Evolutionary conservation across 257 asterid genomes (phyloP), one percentile per base, ranked within the genome.

Genomic region (Cordia subcordata): DNA sequence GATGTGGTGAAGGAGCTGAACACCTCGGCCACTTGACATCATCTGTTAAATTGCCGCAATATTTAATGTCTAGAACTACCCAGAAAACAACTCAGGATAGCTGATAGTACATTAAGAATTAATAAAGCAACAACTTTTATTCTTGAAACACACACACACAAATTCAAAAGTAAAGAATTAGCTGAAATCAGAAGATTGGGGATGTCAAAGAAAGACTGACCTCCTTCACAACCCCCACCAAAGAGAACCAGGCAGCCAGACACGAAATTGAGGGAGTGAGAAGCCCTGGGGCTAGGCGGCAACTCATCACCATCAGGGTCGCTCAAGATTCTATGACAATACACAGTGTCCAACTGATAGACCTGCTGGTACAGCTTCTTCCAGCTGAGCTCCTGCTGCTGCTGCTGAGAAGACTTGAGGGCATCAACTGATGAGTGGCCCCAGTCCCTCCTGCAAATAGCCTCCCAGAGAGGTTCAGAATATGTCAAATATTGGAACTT

Each of bases 171-270:
- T 14, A 42, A 42, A 42, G 10, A 42, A n/a, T n/a, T n/a, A n/a
- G n/a, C n/a, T n/a, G 47, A 11, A 42, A 3, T 3, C 10, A 42
- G 3, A 42, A 42, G 15, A 42, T 10, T 11, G 47, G 35, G 35
- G 3, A 4, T 49, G 8, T 49, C 20, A 53, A 53, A n/a, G n/a
- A n/a, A n/a, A 15, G 12, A 79, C 79, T 53, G 14, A 91, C 98
- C 98, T 80, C 98, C 98, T 47, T 86, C 82, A 57, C 90, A 84
- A 38, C 98, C 98, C 13, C 98, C 96, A 21, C 98, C 98, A 51
- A 84, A 92, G 60, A 92, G 85, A 70, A 92, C 72, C 62, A 92
- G 76, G 67, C 78, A 86, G 1, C 92, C 96, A 66, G 85, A 74
- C 5, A 88, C 81, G 57, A 82, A 73, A 67, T 84, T 88, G 59